Conservation (phyloP, 768 basidiomycete species). For the Fomitopsis pulvina region DNA sequence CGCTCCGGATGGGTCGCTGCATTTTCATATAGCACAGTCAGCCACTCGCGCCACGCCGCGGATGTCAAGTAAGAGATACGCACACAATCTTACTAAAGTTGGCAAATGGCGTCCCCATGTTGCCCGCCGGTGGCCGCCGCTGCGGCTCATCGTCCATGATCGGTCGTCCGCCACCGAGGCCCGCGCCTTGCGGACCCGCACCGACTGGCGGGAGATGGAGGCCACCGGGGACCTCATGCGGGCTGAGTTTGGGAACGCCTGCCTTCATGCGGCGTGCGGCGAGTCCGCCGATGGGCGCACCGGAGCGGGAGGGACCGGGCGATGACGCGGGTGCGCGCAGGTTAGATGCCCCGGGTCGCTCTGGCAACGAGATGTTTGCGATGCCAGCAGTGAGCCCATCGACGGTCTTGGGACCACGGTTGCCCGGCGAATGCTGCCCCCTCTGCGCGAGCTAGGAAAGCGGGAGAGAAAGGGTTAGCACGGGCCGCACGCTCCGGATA, state of each 20-base stretch:
- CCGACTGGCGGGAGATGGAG: slow-evolving; percentile 43
- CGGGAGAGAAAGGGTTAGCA: slow-evolving; percentile 4
- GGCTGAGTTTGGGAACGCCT: slow-evolving; percentile 38
- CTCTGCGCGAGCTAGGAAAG: slow-evolving; percentile 46
- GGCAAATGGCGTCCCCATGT: slow-evolving; percentile 74
- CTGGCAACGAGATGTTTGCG: slow-evolving; percentile 29
- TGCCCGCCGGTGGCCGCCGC: slow-evolving; percentile 22
- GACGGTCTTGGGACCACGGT: slow-evolving; percentile 27
- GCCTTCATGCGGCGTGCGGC: slow-evolving; percentile 18
- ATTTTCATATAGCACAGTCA: slow-evolving; percentile 2
- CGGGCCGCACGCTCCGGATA: slow-evolving; percentile 16
- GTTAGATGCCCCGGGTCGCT: slow-evolving; percentile 7
- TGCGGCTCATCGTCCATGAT: slow-evolving; percentile 34
- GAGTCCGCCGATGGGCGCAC: slow-evolving; percentile 15
- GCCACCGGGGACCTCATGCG: slow-evolving; percentile 16
- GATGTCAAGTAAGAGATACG: slow-evolving; percentile 26
- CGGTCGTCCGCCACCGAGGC: slow-evolving; percentile 66
- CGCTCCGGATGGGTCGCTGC: slow-evolving; percentile 91
- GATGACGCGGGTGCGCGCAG: slow-evolving; percentile 24
- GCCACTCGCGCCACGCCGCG: not conserved
- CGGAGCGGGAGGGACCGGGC: slow-evolving; percentile 13
- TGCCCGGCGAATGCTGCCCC: slow-evolving; percentile 22
- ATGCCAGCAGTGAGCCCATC: slow-evolving; percentile 37
- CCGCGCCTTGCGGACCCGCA: slow-evolving; percentile 56
- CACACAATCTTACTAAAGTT: slow-evolving; percentile 95